Percentiles rank a stretch among this genome's conserved stretches.
Conservation (phyloP, 345 rosid species). For the Raphanus raphanistrum region DNA sequence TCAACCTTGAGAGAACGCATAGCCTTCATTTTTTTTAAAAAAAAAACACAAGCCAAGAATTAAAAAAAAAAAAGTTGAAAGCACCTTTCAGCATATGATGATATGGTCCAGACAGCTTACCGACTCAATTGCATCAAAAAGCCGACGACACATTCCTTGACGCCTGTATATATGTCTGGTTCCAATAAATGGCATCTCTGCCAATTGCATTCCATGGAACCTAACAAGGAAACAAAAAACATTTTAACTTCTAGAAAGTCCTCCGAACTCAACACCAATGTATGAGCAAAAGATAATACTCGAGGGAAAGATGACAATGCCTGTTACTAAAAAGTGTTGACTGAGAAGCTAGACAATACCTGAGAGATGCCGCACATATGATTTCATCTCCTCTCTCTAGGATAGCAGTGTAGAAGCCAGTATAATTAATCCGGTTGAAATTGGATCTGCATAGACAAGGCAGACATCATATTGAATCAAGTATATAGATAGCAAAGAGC, state of each 20-base stretch:
- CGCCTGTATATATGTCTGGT: constrained; percentile 44
- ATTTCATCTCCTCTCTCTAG: constrained; percentile 44
- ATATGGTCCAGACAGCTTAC: constrained; percentile 16
- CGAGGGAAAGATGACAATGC: not conserved
- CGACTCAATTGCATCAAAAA: constrained; percentile 39
- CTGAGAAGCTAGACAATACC: constrained; percentile 26
- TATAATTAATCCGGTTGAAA: constrained; percentile 40
- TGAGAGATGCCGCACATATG: constrained; percentile 43
- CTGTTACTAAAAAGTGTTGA: constrained; percentile 2
- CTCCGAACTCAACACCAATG: constrained; percentile 1
- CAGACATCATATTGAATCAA: constrained; percentile 11
- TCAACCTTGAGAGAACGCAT: constrained; percentile 38
- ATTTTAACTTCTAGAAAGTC: not conserved
- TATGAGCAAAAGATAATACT: not conserved
- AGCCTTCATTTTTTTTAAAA: constrained; percentile 32
- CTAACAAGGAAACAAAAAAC: constrained; percentile 21
- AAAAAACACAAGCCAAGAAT: constrained; percentile 8
- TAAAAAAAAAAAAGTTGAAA: not conserved
- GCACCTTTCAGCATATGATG: not conserved
- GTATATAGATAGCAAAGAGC: not conserved
- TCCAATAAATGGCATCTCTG: constrained; percentile 47
- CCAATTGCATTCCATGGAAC: constrained; percentile 41
- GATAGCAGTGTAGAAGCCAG: constrained; percentile 44
- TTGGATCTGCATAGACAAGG: constrained; percentile 37
- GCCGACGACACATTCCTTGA: constrained; percentile 44